Evolutionary conservation across 202 grass and related monocot genomes (phyloP), one percentile per base, ranked within the genome.

Genomic region (Digitaria exilis): DNA sequence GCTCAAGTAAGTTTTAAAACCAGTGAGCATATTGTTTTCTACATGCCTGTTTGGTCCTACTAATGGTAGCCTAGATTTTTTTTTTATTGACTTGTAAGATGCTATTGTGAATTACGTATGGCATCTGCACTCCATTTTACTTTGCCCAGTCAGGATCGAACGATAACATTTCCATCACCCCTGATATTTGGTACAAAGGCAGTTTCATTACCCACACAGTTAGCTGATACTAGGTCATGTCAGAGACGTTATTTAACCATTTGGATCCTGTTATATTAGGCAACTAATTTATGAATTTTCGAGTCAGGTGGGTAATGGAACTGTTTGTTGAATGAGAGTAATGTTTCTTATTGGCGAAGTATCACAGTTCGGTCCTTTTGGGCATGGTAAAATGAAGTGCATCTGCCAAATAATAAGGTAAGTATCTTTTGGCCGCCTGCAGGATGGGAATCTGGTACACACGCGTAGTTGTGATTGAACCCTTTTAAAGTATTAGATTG

Each of bases 1-100:
- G 97, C 97, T 78, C 91, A 96, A 89, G 93, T 96, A 92, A 94
- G 97, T 89, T 90, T 68, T 71, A 69, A 42, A 77, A 82, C 44
- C 35, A 92, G 19, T 81, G 5, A 82, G 24, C 54, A 79, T 78
- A 78, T n/a, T 48, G 21, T 59, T 79, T 41, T 71, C 4, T 77
- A 49, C 8, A 37, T 77, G 18, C 6, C 9, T 61, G 51, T 42
- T 58, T 58, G 0, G 4, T 42, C 26, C 60, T 71, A 60, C 35
- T 37, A 22, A 70, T 37, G 15, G 37, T 76, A 59, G 54, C 19
- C 67, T 4, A 69, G 9, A 35, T 64, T 71, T 28, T 60, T 71
- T 28, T 60, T 68, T 0, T 0, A 5, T 61, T 51, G 9, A 49
- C 70, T 41, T 30, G 10, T 67, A 39, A 80, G 45, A 34, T 51